Evolutionary conservation across 495 filamentous ascomycete species (phyloP).

Genomic region (Penicillium macrosclerotiorum): DNA sequence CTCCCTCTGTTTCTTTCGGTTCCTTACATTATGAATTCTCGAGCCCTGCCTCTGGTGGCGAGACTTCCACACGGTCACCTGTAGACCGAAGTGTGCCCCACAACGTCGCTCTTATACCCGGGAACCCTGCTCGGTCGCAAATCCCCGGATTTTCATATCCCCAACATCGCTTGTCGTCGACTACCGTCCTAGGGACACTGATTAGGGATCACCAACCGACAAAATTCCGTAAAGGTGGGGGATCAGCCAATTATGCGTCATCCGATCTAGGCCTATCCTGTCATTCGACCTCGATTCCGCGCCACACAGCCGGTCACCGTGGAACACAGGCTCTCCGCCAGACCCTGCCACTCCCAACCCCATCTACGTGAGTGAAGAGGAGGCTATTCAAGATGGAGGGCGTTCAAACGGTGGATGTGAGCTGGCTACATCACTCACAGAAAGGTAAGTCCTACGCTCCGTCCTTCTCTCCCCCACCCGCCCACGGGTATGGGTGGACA

Average conservation of each 20-base stretch:
- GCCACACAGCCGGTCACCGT: conserved; percentile 21
- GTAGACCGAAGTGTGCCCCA: conserved; percentile 5
- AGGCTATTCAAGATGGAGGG: conserved; percentile 49
- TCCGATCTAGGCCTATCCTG: conserved; percentile 23
- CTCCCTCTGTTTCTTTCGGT: background rate
- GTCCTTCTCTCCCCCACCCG: background rate
- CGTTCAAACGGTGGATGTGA: conserved; percentile 66
- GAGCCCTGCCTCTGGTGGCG: background rate
- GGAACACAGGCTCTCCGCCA: background rate
- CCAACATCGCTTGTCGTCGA: conserved; percentile 2
- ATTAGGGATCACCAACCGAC: background rate
- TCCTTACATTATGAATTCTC: conserved; percentile 1
- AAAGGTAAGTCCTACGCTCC: conserved; percentile 48
- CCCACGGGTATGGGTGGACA: too few relatives aligned
- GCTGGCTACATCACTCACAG: conserved; percentile 66
- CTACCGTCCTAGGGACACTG: conserved; percentile 3
- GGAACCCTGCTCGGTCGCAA: conserved; percentile 15
- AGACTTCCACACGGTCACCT: conserved; percentile 4
- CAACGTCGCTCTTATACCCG: background rate
- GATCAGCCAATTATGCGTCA: conserved; percentile 30
- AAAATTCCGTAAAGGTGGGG: conserved; percentile 14
- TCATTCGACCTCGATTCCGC: conserved; percentile 21
- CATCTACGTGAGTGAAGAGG: background rate
- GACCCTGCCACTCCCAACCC: background rate
- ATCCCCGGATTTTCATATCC: conserved; percentile 9